These are phyloP conservation scores for Paramyrothecium roridum DNA, from an alignment of 2,329 filamentous ascomycete genomes.

Conservation along the genomic window DNA sequence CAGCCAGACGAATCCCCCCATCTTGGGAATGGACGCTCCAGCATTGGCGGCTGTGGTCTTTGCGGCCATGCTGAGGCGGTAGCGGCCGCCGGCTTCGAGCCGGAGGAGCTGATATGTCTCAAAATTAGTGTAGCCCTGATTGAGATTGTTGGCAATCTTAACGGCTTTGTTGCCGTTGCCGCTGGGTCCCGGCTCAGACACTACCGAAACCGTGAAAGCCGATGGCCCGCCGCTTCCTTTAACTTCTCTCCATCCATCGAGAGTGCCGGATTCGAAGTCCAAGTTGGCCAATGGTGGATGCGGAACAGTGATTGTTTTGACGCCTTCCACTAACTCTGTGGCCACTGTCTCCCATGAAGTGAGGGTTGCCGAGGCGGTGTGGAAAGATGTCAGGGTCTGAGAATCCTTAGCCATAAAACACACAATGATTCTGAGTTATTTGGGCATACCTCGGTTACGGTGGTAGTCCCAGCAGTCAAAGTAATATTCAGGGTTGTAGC, in stretches of 20 bases:
- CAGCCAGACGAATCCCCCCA: neutral
- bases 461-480: slow-evolving; percentile 5
- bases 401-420: neutral
- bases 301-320: neutral
- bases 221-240: neutral
- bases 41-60: neutral
- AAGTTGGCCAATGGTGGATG: neutral
- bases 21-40: neutral
- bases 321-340: neutral
- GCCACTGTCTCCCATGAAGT: neutral
- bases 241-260: neutral
- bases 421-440: too few species aligned
- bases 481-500: slow-evolving; percentile 13
- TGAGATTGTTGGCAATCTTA: neutral
- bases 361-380: neutral
- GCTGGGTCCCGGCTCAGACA: neutral
- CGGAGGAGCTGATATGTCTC: neutral
- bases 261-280: neutral
- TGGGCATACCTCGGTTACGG: slow-evolving; percentile 10
- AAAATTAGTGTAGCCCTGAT: neutral
- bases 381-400: neutral
- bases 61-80: neutral
- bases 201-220: neutral
- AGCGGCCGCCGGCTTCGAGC: neutral
- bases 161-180: neutral